Evolutionary conservation across 371 early-diverging fungal genomes (phyloP), one percentile per base, ranked within the genome.

Genomic region (Nematocida sp.): DNA sequence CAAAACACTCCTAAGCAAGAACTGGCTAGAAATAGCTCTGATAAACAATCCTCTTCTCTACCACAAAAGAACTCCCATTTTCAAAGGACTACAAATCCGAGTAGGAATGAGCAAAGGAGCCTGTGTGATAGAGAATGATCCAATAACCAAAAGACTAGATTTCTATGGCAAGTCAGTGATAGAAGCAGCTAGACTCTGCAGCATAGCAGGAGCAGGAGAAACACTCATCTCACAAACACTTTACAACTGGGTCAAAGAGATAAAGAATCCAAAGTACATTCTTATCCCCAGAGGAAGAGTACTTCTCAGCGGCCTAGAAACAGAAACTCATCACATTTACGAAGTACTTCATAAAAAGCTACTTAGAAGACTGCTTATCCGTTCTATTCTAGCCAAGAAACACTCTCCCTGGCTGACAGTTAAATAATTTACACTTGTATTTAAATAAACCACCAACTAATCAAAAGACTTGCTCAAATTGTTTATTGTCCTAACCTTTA

Each of bases 101-200:
- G 93, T 94, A 91, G 94, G 94, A 29, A 88, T 94, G 75, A 93
- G 93, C 79, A 88, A 89, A 84, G 94, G 94, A 43, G 84, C 85
- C 1, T 91, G 93, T 1, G 88, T 91, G 2, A 90, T 89, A 57
- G 93, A 94, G 74, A 87, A 87, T 21, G 91, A 92, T 75, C 90
- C 90, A 0, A 86, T 90, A 46, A 91, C 92, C 17, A 85, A 87
- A 27, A 87, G 93, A 43, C 91, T 93, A 91, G 94, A 93, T 82
- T 93, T 93, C 79, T 92, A 90, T 85, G 94, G 94, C 0, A 91
- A 91, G 1, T 88, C 91, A 84, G 92, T 92, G 23, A 92, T 91
- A 78, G 86, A 90, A 7, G 88, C 91, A 13, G 88, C 90, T 35
- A 86, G 93, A 51, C 88, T 93, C 48, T 88, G 89, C 66, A 87